phyloP scores from a whole-genome alignment of 352 stramenopile genomes.

The Phytophthora sansomeana region DNA sequence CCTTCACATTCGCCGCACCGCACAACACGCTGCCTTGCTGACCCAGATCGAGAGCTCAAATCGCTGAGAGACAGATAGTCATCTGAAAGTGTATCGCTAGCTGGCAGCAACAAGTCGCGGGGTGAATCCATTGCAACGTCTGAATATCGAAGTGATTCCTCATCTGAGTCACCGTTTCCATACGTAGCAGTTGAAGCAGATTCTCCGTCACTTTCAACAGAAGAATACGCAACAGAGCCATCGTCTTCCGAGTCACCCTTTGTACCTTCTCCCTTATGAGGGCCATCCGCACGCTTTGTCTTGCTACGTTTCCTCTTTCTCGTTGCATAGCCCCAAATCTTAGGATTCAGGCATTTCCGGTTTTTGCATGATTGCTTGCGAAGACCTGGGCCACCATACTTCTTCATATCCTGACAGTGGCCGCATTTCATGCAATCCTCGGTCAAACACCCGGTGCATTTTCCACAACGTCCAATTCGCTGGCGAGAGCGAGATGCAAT shows the following conservation, averaged over 20 bases:
- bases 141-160: constrained; percentile 40
- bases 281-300: constrained; percentile 28
- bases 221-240: constrained; percentile 51
- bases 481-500: constrained; percentile 56
- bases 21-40: constrained; percentile 67
- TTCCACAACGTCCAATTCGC: constrained; percentile 79
- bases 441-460: constrained; percentile 77
- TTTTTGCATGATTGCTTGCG: constrained; percentile 91
- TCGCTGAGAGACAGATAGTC: constrained; percentile 51
- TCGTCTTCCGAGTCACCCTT: constrained; percentile 60
- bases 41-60: constrained; percentile 42
- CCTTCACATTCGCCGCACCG: constrained; percentile 79
- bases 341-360: constrained; percentile 83
- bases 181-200: constrained; percentile 42
- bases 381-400: constrained; percentile 86
- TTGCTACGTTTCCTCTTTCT: constrained; percentile 54
- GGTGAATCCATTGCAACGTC: constrained; percentile 43
- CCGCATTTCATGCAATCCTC: constrained; percentile 90
- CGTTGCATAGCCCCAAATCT: constrained; percentile 56
- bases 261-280: constrained; percentile 23
- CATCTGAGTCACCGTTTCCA: constrained; percentile 34
- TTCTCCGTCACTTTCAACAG: constrained; percentile 64
- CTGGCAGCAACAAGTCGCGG: constrained; percentile 45
- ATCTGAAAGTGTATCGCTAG: constrained; percentile 44
- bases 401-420: constrained; percentile 92